phyloP scores from a whole-genome alignment of 192 early-diverging fungal species.

The Backusella liffmaniae region DNA sequence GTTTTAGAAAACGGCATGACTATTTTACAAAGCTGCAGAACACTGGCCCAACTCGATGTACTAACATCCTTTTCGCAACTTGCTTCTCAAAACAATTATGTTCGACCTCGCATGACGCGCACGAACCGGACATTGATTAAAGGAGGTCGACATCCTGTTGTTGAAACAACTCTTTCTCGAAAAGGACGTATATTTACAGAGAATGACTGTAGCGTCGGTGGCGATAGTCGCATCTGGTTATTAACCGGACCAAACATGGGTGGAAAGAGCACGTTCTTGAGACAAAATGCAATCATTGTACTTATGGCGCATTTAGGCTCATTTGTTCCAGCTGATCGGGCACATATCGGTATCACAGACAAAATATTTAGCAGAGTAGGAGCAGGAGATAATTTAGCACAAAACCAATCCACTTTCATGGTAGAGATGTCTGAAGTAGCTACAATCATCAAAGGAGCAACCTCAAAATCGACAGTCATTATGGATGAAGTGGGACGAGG shows the following conservation, averaged over 20 bases:
- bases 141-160: slow-evolving; percentile 72
- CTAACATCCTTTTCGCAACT: slow-evolving; percentile 60
- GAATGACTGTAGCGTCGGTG: slow-evolving; percentile 66
- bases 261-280: slow-evolving; percentile 88
- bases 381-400: slow-evolving; percentile 31
- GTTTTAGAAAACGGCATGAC: slow-evolving; percentile 51
- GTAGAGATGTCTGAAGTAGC: slow-evolving; percentile 86
- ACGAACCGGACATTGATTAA: slow-evolving; percentile 15
- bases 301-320: slow-evolving; percentile 88
- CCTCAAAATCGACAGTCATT: slow-evolving; percentile 68
- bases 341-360: slow-evolving; percentile 68
- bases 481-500: slow-evolving; percentile 92
- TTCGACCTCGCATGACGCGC: slow-evolving; percentile 43
- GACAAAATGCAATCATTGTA: slow-evolving; percentile 72
- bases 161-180: slow-evolving; percentile 49
- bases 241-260: slow-evolving; percentile 94
- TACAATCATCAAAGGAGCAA: slow-evolving; percentile 75
- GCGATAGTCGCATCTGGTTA: slow-evolving; percentile 56
- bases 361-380: slow-evolving; percentile 32
- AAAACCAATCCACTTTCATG: slow-evolving; percentile 63
- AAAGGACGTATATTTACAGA: slow-evolving; percentile 49
- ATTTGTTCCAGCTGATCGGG: slow-evolving; percentile 81
- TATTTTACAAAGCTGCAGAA: slow-evolving; percentile 59
- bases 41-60: slow-evolving; percentile 68
- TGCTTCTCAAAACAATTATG: slow-evolving; percentile 50